These are phyloP conservation scores for Hypericum androsaemum DNA, from an alignment of 345 rosid genomes.

Conservation along the genomic window DNA sequence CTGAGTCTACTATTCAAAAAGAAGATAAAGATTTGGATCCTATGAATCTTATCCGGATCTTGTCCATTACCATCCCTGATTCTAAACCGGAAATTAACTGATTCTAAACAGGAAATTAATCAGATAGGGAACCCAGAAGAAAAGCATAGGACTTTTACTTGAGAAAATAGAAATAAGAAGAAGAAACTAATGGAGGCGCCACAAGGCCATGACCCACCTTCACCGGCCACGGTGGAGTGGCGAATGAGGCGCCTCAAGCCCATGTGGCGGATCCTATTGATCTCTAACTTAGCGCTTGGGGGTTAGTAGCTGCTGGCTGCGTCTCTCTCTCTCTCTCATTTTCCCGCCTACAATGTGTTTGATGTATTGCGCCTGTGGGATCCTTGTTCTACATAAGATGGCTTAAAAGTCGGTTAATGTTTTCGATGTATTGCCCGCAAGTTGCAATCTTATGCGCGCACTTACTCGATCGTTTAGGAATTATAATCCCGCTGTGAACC, in stretches of 20 bases:
- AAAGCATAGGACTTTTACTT: too few species aligned
- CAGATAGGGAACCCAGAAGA: too few species aligned
- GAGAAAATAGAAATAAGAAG: too few species aligned
- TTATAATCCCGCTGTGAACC: too few species aligned
- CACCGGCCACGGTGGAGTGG: constrained; percentile 20
- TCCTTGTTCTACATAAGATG: too few species aligned
- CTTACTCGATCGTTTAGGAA: neutral
- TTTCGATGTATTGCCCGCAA: constrained; percentile 18
- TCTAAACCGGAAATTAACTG: too few species aligned
- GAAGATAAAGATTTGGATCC: too few species aligned
- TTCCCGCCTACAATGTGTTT: constrained; percentile 24
- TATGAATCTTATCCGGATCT: too few species aligned
- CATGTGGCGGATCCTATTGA: constrained; percentile 55
- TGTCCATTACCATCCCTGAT: too few species aligned
- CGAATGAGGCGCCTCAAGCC: constrained; percentile 30
- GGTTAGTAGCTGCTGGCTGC: constrained; percentile 24
- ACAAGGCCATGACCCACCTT: constrained; percentile 16
- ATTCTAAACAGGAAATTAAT: too few species aligned
- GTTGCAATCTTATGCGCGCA: neutral
- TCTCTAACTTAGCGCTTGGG: constrained; percentile 65
- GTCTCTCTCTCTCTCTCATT: neutral
- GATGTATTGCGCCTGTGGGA: neutral
- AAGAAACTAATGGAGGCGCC: constrained; percentile 28
- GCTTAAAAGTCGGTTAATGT: too few species aligned
- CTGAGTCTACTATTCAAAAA: too few species aligned